Base-by-base conservation (phyloP, 768 basidiomycete genomes). In the Amylocystis lapponica region DNA sequence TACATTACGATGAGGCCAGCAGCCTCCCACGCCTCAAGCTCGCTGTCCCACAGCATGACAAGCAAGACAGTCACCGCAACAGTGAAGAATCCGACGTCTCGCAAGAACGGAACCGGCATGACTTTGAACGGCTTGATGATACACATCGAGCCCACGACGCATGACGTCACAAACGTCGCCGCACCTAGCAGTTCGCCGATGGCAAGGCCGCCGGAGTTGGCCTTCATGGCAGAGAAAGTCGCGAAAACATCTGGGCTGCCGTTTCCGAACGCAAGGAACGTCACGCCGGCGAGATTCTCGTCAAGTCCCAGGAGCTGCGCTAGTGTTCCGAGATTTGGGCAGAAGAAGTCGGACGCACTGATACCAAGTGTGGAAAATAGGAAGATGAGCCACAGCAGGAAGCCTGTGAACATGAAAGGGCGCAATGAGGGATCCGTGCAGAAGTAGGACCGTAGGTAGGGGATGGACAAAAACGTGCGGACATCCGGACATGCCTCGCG, bases 81-180 rank as follows among this genome's bases (percentile, higher is more conserved):
- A n/a, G 86, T 80, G 66, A 97, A 97, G 72, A 98, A 98, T 5
- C 88, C 83, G 25, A 95, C 87, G 62, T 99, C 96, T 29, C 96
- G 84, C 10, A 97, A 64, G 67, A 98, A 99, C 0, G 88, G 83
- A 14, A 71, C 68, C 0, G 71, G 79, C 26, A 83, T 70, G 22
- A 98, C 92, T 52, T 79, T 76, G 66, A 99, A 99, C 0, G 95
- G 94, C 45, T 86, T 87, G 64, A 98, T 92, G 63, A 98, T 82
- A 53, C 90, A 93, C 84, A 99, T 95, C n/a, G 87, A 85, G 7
- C 96, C 96, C 11, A 91, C 95, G 19, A 99, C 96, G 55, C 93
- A 91, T 2, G 91, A 91, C 17, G 90, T 83, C 63, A 99, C 94
- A 69, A 99, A 99, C 2, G 89, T 77, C 0, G 95, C 94, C 2